Percentiles rank a stretch among this genome's conserved stretches.
Evolutionary conservation across 495 filamentous ascomycete species (phyloP).

Genomic region (Cladorrhinum samala): DNA sequence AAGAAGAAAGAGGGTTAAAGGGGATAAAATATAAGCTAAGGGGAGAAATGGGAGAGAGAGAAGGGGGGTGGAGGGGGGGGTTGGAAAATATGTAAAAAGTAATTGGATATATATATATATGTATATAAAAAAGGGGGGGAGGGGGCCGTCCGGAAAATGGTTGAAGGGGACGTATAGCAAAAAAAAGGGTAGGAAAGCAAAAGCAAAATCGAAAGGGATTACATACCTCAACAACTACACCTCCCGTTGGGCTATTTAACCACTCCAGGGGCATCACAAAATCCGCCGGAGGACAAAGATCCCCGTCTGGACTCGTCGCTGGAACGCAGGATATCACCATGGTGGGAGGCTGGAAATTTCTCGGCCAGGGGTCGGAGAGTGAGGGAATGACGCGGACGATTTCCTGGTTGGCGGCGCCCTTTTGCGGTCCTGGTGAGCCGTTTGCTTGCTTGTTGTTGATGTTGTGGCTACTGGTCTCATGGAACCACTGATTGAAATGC

Average conservation of each 20-base stretch:
- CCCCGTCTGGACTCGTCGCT: conserved; percentile 54
- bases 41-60: too few species aligned
- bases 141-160: too few species aligned
- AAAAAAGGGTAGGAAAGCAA: neutral
- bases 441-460: conserved; percentile 21
- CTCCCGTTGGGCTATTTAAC: conserved; percentile 70
- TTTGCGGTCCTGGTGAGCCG: conserved; percentile 28
- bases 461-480: conserved; percentile 24
- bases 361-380: conserved; percentile 59
- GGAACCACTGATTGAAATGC: conserved; percentile 64
- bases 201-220: too few species aligned
- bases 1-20: too few species aligned
- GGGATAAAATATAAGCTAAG: too few species aligned
- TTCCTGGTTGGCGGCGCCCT: conserved; percentile 26
- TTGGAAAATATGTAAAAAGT: too few species aligned
- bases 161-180: too few species aligned
- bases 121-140: too few species aligned
- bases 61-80: too few species aligned
- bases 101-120: too few species aligned
- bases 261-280: conserved; percentile 71
- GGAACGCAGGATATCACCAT: conserved; percentile 74
- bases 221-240: conserved; percentile 67
- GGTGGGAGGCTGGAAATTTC: conserved; percentile 57
- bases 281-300: conserved; percentile 55
- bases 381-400: conserved; percentile 57